These are phyloP conservation scores for Hypomyces rosellus DNA, from an alignment of 2,329 filamentous ascomycete species.

Conservation along the genomic window DNA sequence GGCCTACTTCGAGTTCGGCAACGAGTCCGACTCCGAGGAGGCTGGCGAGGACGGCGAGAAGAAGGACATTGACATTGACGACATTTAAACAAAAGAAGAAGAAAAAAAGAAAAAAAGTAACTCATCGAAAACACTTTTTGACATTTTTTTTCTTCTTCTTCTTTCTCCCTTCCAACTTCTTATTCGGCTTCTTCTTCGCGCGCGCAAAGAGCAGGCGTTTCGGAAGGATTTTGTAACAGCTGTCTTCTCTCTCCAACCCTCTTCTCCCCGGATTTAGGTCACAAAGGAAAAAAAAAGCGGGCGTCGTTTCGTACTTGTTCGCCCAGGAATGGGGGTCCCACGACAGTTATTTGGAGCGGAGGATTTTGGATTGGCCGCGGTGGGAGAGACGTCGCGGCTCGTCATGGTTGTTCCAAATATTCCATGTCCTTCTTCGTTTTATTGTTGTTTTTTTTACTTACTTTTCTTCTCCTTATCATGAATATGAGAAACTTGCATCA, in stretches of 20 bases:
- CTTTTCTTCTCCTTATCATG: slow-evolving; percentile 19
- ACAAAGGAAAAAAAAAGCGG: neutral
- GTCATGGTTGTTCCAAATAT: slow-evolving; percentile 17
- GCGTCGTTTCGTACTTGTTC: neutral
- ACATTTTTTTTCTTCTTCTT: too few relatives aligned
- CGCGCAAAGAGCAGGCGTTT: neutral
- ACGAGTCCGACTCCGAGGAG: slow-evolving; percentile 58
- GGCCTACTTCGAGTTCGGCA: slow-evolving; percentile 97
- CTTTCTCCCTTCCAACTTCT: slow-evolving; percentile 3
- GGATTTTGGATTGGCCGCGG: slow-evolving; percentile 36
- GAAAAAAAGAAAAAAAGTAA: neutral
- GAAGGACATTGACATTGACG: slow-evolving; percentile 90
- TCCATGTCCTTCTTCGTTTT: slow-evolving; percentile 2
- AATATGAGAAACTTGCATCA: slow-evolving; percentile 20
- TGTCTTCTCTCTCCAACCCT: slow-evolving; percentile 61
- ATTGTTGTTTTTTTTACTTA: slow-evolving; percentile 13
- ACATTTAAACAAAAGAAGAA: slow-evolving; percentile 59
- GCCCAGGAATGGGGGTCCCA: slow-evolving; percentile 24
- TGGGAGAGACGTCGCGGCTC: slow-evolving; percentile 57
- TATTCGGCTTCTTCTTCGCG: slow-evolving; percentile 1
- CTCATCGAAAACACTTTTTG: neutral
- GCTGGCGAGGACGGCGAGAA: slow-evolving; percentile 48
- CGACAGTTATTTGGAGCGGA: slow-evolving; percentile 42
- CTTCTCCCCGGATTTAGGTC: slow-evolving; percentile 9
- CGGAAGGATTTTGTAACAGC: slow-evolving; percentile 27